Base-by-base conservation (phyloP, 176 grass and related monocot genomes). In the Aegilops speltoides region DNA sequence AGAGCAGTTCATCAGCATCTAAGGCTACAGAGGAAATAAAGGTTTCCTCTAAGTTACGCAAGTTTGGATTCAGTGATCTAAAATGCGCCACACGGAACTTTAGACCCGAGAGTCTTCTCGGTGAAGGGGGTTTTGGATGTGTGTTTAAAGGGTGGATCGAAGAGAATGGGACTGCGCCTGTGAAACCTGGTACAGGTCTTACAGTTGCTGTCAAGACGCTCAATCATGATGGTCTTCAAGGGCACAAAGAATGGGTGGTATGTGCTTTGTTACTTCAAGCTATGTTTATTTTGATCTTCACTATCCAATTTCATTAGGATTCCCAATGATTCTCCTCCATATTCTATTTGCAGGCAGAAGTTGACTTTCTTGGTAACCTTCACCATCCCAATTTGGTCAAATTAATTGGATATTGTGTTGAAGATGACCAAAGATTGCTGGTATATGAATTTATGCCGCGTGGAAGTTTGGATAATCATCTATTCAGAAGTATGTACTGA, bases 121-220 rank as follows among this genome's bases (percentile, higher is more conserved):
- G 94, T 28, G 91, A 95, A 81, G 94, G 94, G 23, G 94, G 94
- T 62, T 95, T 95, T 88, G 94, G 94, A 79, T 95, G 94, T 93
- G 94, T 95, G 83, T 95, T 95, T 76, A 95, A 95, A 90, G 94
- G 94, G 22, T 95, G 94, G 94, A 91, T 95, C 23, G 91, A 95
- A 82, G 94, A 95, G 86, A 95, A 95, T 15, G 94, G 94, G 83
- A 95, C 91, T 79, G 91, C 94, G 12, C 94, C 94, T 60, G 89
- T 95, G 73, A 95, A 95, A 73, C 94, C 94, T 56, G 94, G 94
- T 81, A 95, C 94, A 81, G 94, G 94, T 48, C 91, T 95, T 85
- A 95, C 94, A 80, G 94, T 95, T 88, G 94, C 94, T 83, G 94
- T 95, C n/a, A 95, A 95, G 82, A 95, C 94, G 5, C 89, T 95